Base-by-base conservation (phyloP, 768 basidiomycete genomes). In the Hygrocybe coccinea region DNA sequence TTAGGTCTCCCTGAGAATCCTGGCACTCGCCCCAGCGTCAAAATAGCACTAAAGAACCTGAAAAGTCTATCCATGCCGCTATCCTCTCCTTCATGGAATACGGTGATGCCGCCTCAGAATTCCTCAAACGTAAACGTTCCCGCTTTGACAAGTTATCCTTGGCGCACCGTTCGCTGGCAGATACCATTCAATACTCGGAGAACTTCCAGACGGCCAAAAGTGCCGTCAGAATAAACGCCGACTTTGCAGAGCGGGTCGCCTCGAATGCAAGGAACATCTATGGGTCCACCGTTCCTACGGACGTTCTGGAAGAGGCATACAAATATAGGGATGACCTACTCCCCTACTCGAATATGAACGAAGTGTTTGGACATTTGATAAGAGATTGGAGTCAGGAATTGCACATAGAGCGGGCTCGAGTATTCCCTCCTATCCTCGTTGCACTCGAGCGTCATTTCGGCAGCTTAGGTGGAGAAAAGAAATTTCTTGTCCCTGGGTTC, bases 381-480 rank as follows among this genome's bases (percentile, higher is more conserved):
- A 52, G 50, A 24, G 50, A 52, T 21, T 52, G 50, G 50, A 52
- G 50, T 24, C 35, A 34, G 15, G 50, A 52, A 24, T 37, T n/a
- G 15, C 12, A 35, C 37, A 9, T 17, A 9, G 50, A 52, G 37
- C 50, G 50, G 4, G 35, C 3, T 11, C 50, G 38, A 15, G 37
- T 52, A 15, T 52, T 52, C 50, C 35, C 33, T 17, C 50, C 50
- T 2, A 39, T 52, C 35, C 50, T 52, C 37, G 36, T 3, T 19
- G 50, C 50, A 33, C 50, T 52, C 34, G 15, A 52, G 14, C 50
- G 36, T 36, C 35, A 52, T 9, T 36, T 52, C 3, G 15, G 9
- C 19, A 9, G 19, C 9, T 8, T 21, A 10, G 4, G 37, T 3
- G 49, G 49, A 33, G 34, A 50, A n/a, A 50, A 29, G 34, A 52